Evolutionary conservation across 2,329 filamentous ascomycete species (phyloP), one percentile per base, ranked within the genome.

Genomic region (Fusarium redolens): DNA sequence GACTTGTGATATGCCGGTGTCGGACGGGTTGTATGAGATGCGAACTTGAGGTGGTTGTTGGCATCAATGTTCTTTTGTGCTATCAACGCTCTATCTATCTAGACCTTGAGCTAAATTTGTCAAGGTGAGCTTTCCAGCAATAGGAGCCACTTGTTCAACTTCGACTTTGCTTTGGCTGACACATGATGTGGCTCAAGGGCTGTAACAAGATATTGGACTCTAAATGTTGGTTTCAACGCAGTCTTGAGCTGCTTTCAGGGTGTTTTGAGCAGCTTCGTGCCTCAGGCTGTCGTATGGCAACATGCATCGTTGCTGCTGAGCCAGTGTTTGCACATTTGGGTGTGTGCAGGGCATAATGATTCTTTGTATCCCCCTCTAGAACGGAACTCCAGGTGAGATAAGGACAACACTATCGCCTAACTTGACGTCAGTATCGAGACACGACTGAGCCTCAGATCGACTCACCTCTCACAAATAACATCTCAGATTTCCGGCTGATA

Each of bases 381-480:
- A 73, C 3, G 85, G 83, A 45, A 82, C 86, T 75, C 90, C 88
- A 18, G 91, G 91, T 61, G 91, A 92, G 77, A 92, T 92, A 77
- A 93, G 86, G 67, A 93, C 90, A 60, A 93, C 92, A 66, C 91
- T 93, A 77, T 93, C 92, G 73, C 92, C 91, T 93, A 72, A 12
- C 6, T 28, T 48, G 45, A 25, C 54, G 71, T 83, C 56, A 82
- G 78, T 45, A 40, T 40, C 31, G 28, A 25, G 30, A 44, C 31
- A 11, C 35, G 20, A 28, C 18, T 12, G 28, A 25, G 25, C 25
- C 10, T n/a, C 15, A 43, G 10, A 38, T 13, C 28, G 22, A 82
- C 88, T 71, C 85, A 96, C 95, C 96, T 93, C 96, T 88, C 65
- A 99, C 96, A 82, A 99, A 99, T 25, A 99, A 86, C 96, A 99